Conservation (phyloP, 176 grass and related monocot species). For the Dactylis glomerata region DNA sequence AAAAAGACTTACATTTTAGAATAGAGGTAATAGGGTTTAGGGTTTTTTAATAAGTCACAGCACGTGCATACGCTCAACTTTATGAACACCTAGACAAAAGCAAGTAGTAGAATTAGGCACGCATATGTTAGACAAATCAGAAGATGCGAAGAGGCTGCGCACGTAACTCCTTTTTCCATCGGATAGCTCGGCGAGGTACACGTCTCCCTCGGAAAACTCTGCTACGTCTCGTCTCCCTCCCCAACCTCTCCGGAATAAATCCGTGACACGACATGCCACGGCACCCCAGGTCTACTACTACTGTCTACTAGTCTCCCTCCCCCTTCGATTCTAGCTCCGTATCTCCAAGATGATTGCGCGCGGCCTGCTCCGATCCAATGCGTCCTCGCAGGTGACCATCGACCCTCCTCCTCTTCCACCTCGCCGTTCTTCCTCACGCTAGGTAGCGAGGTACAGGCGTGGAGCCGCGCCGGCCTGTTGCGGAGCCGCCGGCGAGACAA, state of each 20-base stretch:
- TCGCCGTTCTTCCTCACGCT: background rate
- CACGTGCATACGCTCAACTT: too few species aligned
- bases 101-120: background rate
- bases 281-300: background rate
- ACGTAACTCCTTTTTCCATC: background rate
- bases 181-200: background rate
- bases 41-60: too few species aligned
- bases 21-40: too few species aligned
- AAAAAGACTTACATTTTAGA: too few species aligned
- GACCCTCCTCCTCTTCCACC: background rate
- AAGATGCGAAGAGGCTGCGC: background rate
- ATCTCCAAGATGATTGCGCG: conserved; percentile 38
- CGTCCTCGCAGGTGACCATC: conserved; percentile 33
- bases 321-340: background rate
- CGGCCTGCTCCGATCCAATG: conserved; percentile 52
- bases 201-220: background rate
- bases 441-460: background rate
- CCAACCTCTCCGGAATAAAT: background rate
- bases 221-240: background rate
- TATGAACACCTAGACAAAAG: too few species aligned
- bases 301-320: background rate
- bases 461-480: background rate
- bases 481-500: background rate
- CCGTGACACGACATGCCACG: background rate
- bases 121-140: background rate